Conservation (phyloP, 345 rosid genomes). For the Reutealis trisperma region DNA sequence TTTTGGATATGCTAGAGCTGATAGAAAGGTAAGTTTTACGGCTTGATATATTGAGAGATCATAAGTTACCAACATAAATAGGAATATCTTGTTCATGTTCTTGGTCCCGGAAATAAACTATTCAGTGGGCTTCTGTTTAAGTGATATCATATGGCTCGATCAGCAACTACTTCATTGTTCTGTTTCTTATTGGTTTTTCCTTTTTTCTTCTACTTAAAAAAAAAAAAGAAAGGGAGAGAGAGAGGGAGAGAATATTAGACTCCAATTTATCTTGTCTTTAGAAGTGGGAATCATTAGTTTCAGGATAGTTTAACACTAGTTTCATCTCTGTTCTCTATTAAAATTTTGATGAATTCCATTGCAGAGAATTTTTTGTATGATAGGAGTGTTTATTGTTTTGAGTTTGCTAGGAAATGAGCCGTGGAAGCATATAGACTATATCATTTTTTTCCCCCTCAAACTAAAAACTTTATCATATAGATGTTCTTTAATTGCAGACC, state of each 20-base stretch:
- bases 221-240: background rate
- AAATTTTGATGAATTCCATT: background rate
- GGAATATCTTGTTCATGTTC: background rate
- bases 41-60: background rate
- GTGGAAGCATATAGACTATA: background rate
- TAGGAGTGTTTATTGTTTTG: background rate
- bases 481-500: conserved; percentile 45
- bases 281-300: background rate
- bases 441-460: background rate
- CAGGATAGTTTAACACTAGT: background rate
- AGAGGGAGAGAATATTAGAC: background rate
- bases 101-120: background rate
- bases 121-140: background rate
- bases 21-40: conserved; percentile 64
- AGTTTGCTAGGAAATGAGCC: background rate
- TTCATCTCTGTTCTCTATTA: background rate
- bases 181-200: background rate
- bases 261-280: background rate
- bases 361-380: background rate
- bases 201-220: background rate
- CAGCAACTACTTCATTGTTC: background rate
- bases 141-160: background rate
- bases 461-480: background rate
- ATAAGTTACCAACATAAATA: background rate
- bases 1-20: conserved; percentile 98